Conservation (phyloP, 148 eudicot genomes). For the Silene uniflora region DNA sequence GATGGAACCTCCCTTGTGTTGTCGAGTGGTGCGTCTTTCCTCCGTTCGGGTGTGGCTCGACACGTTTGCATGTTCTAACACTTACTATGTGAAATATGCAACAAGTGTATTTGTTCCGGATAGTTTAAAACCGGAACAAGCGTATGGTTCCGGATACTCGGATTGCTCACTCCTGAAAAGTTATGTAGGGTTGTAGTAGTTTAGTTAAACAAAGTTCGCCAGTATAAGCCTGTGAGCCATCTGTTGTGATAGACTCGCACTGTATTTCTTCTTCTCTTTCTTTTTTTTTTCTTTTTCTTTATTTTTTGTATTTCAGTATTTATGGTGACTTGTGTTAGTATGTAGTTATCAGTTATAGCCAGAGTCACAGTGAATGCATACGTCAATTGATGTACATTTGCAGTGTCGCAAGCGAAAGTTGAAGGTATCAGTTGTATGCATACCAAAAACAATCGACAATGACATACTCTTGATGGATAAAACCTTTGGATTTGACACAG, state of each 20-base stretch:
- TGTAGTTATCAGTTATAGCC: neutral
- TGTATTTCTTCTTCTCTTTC: neutral
- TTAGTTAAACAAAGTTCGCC: neutral
- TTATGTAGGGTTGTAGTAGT: neutral
- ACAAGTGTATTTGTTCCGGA: no score
- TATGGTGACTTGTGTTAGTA: neutral
- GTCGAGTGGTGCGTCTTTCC: no score
- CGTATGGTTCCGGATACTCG: no score
- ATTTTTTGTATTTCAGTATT: neutral
- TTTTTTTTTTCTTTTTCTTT: neutral
- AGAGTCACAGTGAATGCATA: conserved; percentile 3
- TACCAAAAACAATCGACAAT: conserved; percentile 52
- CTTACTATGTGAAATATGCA: no score
- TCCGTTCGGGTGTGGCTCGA: no score
- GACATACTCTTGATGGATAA: conserved; percentile 54
- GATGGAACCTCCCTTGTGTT: no score
- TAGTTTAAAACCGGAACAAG: no score
- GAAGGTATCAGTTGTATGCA: conserved; percentile 45
- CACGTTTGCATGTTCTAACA: no score
- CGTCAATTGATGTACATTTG: conserved; percentile 5
- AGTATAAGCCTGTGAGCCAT: neutral
- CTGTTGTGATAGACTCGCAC: neutral
- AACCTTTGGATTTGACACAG: conserved; percentile 55
- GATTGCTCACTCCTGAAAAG: neutral
- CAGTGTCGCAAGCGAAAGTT: conserved; percentile 48